Conservation (phyloP, 129 eudicot species). For the carrot (Daucus carota) region DH1_v3.0 NC_030385.2:36421501-36422000, state of each 20-base stretch:
- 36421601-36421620: no score
- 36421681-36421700: no score
- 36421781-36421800: not conserved
- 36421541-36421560: no score
- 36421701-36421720: no score
- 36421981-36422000: conserved; percentile 34
- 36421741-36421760: not conserved
- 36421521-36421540: no score
- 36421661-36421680: no score
- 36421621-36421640: no score
- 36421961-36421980: conserved; percentile 27
- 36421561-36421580: no score
- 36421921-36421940: conserved; percentile 23
- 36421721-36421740: no score
- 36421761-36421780: not conserved
- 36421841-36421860: conserved; percentile 9
- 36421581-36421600: no score
- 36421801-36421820: not conserved
- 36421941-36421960: conserved; percentile 17
- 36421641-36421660: no score
- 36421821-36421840: conserved; percentile 5
- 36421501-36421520: no score
- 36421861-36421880: conserved; percentile 18
- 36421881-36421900: conserved; percentile 58
- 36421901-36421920: conserved; percentile 38